These are phyloP conservation scores for Cynanchum wilfordii DNA, from an alignment of 257 asterid species.

Conservation along the genomic window DNA sequence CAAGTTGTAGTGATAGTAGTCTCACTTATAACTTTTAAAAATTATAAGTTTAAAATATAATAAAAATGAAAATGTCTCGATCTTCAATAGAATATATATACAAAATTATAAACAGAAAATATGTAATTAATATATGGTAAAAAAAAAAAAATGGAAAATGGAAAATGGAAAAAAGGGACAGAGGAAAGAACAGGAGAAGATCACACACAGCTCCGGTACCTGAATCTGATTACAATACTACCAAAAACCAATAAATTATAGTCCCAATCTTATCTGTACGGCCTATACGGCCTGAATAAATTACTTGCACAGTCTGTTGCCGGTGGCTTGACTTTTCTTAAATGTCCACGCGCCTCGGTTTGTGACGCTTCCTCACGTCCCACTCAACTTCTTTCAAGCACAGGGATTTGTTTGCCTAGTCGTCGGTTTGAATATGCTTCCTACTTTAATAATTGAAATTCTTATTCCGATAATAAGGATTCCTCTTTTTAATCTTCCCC, in stretches of 20 bases:
- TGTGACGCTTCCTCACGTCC: conserved; percentile 5
- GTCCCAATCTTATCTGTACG: conserved; percentile 48
- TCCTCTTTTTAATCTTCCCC: too few species aligned
- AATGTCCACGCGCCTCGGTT: conserved; percentile 13
- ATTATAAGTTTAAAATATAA: too few species aligned
- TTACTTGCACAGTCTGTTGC: conserved; percentile 25
- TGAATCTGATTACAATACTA: conserved; percentile 17
- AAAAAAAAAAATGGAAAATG: background rate
- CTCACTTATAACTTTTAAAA: too few species aligned
- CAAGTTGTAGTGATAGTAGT: too few species aligned
- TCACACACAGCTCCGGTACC: conserved; percentile 15
- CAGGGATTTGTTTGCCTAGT: background rate
- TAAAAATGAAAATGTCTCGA: too few species aligned
- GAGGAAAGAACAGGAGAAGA: conserved; percentile 14
- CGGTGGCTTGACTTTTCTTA: conserved; percentile 3
- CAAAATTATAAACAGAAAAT: too few species aligned
- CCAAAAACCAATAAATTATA: conserved; percentile 12
- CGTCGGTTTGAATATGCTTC: too few species aligned
- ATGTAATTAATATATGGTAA: too few species aligned
- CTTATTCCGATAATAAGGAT: background rate
- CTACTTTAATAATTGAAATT: background rate
- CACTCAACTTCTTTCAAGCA: too few species aligned
- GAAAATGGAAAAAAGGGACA: background rate
- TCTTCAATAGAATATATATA: too few species aligned
- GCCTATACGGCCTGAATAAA: conserved; percentile 30